Evolutionary conservation across 768 basidiomycete species (phyloP).

Genomic region (Leccinum sublutescens): DNA sequence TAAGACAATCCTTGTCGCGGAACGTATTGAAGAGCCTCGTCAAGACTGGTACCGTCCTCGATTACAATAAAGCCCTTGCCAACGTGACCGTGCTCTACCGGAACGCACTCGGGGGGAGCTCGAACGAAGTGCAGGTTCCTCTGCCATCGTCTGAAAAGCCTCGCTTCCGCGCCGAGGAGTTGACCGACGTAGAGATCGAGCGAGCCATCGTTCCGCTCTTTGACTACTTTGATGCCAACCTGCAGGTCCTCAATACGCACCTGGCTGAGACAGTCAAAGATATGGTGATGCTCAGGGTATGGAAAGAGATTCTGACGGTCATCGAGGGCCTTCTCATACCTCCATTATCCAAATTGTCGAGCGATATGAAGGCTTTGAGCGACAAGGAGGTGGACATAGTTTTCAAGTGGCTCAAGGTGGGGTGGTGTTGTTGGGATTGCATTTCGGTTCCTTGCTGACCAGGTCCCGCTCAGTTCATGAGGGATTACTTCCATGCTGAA

Average conservation of each 20-base stretch:
- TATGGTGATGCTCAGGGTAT: conserved; percentile 88
- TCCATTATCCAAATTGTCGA: conserved; percentile 78
- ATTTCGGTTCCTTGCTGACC: conserved; percentile 1
- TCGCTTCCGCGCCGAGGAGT: conserved; percentile 71
- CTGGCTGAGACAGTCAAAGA: conserved; percentile 83
- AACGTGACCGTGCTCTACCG: conserved; percentile 80
- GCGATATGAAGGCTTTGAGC: conserved; percentile 87
- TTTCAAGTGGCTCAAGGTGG: conserved; percentile 96
- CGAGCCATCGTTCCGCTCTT: conserved; percentile 87
- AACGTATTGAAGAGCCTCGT: conserved; percentile 73
- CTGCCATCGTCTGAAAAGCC: conserved; percentile 74
- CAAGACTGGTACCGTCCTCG: conserved; percentile 59
- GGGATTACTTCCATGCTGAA: conserved; percentile 92
- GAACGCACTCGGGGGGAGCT: conserved; percentile 64
- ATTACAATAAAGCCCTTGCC: conserved; percentile 89
- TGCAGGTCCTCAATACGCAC: conserved; percentile 87
- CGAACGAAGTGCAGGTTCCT: conserved; percentile 74
- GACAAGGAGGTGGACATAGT: conserved; percentile 98
- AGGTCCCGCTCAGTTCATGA: conserved; percentile 62
- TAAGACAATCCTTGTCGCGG: conserved; percentile 82
- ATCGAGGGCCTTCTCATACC: conserved; percentile 90
- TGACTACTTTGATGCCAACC: conserved; percentile 94
- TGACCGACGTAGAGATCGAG: conserved; percentile 94
- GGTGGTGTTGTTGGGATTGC: conserved; percentile 39
- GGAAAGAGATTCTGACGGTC: conserved; percentile 91